Conservation (phyloP, 257 asterid genomes). For the Petrea volubilis region DNA sequence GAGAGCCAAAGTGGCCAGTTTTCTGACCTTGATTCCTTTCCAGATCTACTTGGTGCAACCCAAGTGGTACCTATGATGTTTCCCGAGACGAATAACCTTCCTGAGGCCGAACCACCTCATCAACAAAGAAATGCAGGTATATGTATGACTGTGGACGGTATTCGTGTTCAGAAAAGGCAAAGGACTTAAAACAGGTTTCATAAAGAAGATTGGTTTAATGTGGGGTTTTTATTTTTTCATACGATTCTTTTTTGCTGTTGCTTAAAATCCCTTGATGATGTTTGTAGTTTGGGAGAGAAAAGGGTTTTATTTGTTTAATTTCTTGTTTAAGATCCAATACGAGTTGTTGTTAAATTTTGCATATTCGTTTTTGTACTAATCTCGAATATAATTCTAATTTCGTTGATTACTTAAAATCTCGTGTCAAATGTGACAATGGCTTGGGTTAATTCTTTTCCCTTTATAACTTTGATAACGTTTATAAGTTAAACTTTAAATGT, state of each 20-base stretch:
- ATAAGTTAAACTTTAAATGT: too few relatives aligned
- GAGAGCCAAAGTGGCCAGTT: background rate
- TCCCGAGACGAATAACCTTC: background rate
- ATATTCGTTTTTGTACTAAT: too few relatives aligned
- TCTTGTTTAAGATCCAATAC: too few relatives aligned
- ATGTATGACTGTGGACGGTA: background rate
- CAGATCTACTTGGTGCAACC: background rate
- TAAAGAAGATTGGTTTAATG: background rate
- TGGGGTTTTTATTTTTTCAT: background rate
- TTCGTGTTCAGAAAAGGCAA: conserved; percentile 24
- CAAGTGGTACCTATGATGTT: background rate
- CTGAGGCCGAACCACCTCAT: conserved; percentile 11
- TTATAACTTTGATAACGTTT: too few relatives aligned
- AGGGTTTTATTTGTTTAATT: too few relatives aligned
- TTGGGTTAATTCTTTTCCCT: too few relatives aligned
- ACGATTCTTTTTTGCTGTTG: background rate
- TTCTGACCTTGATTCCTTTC: background rate
- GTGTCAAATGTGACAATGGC: too few relatives aligned
- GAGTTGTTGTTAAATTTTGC: too few relatives aligned
- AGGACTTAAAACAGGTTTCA: conserved; percentile 17
- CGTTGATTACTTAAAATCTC: too few relatives aligned
- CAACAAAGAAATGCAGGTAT: conserved; percentile 17
- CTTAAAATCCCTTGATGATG: too few relatives aligned
- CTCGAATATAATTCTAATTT: too few relatives aligned
- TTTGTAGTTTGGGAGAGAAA: too few relatives aligned